phyloP scores from a whole-genome alignment of 2,329 filamentous ascomycete genomes.

The Neoscytalidium dimidiatum region DNA sequence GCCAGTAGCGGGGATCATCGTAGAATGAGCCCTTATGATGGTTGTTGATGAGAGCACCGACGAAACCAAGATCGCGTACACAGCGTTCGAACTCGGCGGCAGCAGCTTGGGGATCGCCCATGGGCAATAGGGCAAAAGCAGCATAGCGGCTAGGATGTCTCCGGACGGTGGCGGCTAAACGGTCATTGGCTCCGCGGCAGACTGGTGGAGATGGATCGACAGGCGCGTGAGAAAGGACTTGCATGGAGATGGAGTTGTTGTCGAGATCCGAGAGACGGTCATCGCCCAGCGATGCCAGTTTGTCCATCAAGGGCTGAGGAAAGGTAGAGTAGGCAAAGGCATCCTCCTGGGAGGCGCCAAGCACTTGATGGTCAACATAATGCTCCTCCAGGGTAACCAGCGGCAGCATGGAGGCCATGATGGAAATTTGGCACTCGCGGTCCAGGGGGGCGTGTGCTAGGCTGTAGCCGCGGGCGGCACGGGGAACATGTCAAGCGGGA shows the following conservation, averaged over 20 bases:
- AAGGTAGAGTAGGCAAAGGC: slow-evolving; percentile 5
- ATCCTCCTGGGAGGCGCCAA: slow-evolving; percentile 12
- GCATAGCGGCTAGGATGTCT: slow-evolving; percentile 39
- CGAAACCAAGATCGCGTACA: slow-evolving; percentile 53
- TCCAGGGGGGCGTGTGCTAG: slow-evolving; percentile 8
- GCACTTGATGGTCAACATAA: slow-evolving; percentile 13
- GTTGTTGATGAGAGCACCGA: slow-evolving; percentile 57
- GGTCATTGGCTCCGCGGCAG: slow-evolving; percentile 17
- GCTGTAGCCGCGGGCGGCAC: background rate
- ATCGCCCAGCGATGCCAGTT: slow-evolving; percentile 15
- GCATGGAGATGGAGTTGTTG: slow-evolving; percentile 17
- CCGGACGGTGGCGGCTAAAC: slow-evolving; percentile 9
- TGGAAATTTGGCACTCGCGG: background rate
- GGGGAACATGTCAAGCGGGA: background rate
- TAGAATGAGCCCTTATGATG: slow-evolving; percentile 35
- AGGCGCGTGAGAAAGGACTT: slow-evolving; percentile 18
- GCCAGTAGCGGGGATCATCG: slow-evolving; percentile 33
- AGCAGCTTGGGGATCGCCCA: slow-evolving; percentile 36
- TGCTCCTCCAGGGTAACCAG: slow-evolving; percentile 18
- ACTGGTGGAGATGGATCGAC: slow-evolving; percentile 16
- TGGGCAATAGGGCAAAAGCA: slow-evolving; percentile 43
- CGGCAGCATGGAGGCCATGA: slow-evolving; percentile 12
- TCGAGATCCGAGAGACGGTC: slow-evolving; percentile 17
- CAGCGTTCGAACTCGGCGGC: slow-evolving; percentile 32
- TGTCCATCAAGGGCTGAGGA: slow-evolving; percentile 10